These are phyloP conservation scores for Rhynchospora tenuis DNA, from an alignment of 176 grass and related monocot species.

Conservation along the genomic window DNA sequence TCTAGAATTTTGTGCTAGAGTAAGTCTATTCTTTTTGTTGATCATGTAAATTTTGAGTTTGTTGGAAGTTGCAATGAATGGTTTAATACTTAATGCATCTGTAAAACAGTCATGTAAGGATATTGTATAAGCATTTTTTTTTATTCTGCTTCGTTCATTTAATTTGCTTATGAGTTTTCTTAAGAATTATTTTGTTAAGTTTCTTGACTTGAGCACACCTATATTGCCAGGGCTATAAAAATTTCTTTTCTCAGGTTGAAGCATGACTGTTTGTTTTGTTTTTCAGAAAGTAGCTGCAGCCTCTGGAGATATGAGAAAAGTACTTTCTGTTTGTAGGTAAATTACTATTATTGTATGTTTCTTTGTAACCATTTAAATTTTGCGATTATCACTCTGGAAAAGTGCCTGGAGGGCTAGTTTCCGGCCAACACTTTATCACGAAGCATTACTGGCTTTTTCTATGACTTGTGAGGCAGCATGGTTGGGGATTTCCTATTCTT, in stretches of 20 bases:
- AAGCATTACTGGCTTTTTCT: too few species aligned
- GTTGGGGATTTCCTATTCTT: too few species aligned
- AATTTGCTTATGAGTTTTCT: neutral
- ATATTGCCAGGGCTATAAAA: neutral
- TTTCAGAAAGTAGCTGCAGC: slow-evolving; percentile 84
- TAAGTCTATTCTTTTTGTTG: slow-evolving; percentile 36
- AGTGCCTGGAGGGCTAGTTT: too few species aligned
- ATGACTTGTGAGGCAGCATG: too few species aligned
- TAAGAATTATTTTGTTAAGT: slow-evolving; percentile 8
- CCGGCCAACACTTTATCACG: too few species aligned
- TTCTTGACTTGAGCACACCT: slow-evolving; percentile 4
- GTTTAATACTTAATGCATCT: neutral
- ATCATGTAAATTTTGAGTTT: neutral
- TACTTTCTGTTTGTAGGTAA: slow-evolving; percentile 88
- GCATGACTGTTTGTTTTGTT: neutral
- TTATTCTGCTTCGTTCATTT: neutral
- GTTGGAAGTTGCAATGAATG: neutral
- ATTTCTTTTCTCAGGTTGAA: neutral
- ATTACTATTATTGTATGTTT: slow-evolving; percentile 15
- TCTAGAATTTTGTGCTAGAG: slow-evolving; percentile 85
- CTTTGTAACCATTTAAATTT: neutral
- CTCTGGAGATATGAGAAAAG: slow-evolving; percentile 94
- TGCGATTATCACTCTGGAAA: too few species aligned
- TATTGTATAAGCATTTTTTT: neutral
- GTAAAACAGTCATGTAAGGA: neutral